Evolutionary conservation across 441 rosid species (phyloP).

Genomic region (Flueggea neowawraea): DNA sequence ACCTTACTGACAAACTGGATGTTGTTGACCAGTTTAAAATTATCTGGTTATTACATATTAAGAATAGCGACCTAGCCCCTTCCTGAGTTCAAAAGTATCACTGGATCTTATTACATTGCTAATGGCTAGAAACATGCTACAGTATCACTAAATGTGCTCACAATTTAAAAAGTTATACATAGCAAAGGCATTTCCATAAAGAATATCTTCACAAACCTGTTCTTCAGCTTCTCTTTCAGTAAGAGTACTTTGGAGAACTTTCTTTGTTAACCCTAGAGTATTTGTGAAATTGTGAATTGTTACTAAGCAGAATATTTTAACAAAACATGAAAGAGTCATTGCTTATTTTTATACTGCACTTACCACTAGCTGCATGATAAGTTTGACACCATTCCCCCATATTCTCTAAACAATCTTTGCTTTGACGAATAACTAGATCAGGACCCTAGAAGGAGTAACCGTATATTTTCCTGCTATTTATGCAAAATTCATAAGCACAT

Average conservation of each 20-base stretch:
- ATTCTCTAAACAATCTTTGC: constrained; percentile 62
- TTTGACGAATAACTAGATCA: constrained; percentile 83
- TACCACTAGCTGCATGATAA: constrained; percentile 94
- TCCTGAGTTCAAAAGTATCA: too few relatives aligned
- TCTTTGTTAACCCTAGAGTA: constrained; percentile 70
- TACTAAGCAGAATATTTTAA: neutral
- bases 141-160: too few relatives aligned
- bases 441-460: constrained; percentile 67
- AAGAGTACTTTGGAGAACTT: constrained; percentile 59
- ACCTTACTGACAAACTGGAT: too few relatives aligned
- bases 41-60: too few relatives aligned
- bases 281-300: constrained; percentile 16
- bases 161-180: neutral
- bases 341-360: constrained; percentile 7
- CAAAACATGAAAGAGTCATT: neutral
- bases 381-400: constrained; percentile 93
- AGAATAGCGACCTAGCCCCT: too few relatives aligned
- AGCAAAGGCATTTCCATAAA: neutral
- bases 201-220: constrained; percentile 50
- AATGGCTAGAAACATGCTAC: too few relatives aligned
- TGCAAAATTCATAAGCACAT: neutral
- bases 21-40: too few relatives aligned
- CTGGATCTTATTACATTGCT: too few relatives aligned
- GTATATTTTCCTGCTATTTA: neutral
- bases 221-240: constrained; percentile 80